Percentiles rank a stretch among this genome's conserved stretches.
Conservation (phyloP, 768 basidiomycete genomes). For the Dendrothele bispora region DNA sequence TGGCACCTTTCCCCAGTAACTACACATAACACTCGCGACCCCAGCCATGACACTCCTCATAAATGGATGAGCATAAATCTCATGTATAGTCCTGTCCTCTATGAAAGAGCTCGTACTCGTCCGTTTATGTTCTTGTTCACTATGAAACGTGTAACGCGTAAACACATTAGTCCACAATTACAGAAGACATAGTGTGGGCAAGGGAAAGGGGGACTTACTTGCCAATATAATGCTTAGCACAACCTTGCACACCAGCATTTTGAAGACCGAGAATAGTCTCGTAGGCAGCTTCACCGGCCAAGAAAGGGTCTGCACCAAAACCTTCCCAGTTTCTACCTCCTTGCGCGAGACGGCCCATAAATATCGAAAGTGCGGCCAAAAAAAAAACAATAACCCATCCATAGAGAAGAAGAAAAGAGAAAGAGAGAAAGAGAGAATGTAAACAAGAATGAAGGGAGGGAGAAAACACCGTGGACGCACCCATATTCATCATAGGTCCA, state of each 20-base stretch:
- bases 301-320: constrained; percentile 89
- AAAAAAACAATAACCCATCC: too few species aligned
- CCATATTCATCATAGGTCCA: constrained; percentile 29
- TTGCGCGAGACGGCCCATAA: constrained; percentile 58
- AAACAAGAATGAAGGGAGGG: too few species aligned
- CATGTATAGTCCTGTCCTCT: constrained; percentile 79
- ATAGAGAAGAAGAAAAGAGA: too few species aligned
- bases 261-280: constrained; percentile 88
- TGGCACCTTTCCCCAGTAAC: too few species aligned
- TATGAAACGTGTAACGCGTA: too few species aligned
- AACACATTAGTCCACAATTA: not conserved
- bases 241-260: constrained; percentile 76
- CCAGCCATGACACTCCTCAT: constrained; percentile 73
- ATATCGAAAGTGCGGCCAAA: too few species aligned
- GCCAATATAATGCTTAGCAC: constrained; percentile 81
- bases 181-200: too few species aligned
- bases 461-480: too few species aligned
- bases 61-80: constrained; percentile 73
- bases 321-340: constrained; percentile 95
- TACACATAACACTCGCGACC: constrained; percentile 74
- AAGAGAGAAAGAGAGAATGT: too few species aligned
- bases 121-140: constrained; percentile 69
- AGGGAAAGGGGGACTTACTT: too few species aligned
- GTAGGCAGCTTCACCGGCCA: constrained; percentile 72
- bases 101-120: constrained; percentile 62